phyloP scores from a whole-genome alignment of 768 basidiomycete genomes.

The Lentinula guzmanii region DNA sequence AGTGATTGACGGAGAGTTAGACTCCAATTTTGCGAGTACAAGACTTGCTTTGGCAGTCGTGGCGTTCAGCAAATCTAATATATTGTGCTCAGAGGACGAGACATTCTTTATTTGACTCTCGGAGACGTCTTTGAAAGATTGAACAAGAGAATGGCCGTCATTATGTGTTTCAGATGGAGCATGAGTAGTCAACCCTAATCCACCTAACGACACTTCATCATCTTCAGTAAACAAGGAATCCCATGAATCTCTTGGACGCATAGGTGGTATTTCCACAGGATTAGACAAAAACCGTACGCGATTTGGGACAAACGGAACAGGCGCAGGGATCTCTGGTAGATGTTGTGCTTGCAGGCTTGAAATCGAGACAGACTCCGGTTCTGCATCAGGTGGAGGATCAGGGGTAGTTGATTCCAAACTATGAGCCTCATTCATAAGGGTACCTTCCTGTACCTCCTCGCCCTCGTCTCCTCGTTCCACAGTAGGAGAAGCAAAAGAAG shows the following conservation, averaged over 20 bases:
- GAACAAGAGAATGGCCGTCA: too few species aligned
- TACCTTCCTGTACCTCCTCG: background rate
- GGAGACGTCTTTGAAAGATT: too few species aligned
- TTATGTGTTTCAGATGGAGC: too few species aligned
- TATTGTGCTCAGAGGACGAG: background rate
- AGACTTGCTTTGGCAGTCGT: background rate
- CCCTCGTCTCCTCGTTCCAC: background rate
- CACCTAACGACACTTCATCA: background rate
- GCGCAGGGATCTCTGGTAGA: background rate
- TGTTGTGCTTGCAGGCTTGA: background rate
- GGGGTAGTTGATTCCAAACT: background rate
- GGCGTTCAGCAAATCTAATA: background rate
- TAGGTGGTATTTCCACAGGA: background rate
- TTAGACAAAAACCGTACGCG: constrained; percentile 1
- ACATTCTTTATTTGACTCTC: too few species aligned
- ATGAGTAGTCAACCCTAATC: too few species aligned
- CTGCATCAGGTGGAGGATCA: background rate
- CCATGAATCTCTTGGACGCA: background rate
- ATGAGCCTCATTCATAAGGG: background rate
- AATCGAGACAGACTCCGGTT: background rate
- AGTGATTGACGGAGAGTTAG: background rate
- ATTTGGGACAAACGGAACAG: background rate
- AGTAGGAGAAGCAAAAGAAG: background rate
- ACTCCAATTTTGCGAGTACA: background rate
- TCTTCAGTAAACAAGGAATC: background rate